Evolutionary conservation across 2,329 filamentous ascomycete genomes (phyloP).

Genomic region (Aspergillus oerlinghausenensis): DNA sequence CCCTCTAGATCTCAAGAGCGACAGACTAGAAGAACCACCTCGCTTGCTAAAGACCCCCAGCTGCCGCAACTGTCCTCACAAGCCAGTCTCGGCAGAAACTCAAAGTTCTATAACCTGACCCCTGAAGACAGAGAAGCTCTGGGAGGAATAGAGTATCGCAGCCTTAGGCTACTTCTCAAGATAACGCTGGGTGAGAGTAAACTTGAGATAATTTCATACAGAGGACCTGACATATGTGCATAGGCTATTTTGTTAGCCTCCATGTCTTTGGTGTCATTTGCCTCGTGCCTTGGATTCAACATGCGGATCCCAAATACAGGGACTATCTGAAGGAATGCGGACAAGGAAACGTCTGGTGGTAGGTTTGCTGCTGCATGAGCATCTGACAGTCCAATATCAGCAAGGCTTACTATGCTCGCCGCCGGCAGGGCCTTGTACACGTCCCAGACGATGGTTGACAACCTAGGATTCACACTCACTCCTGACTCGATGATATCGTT

Average conservation of each 20-base stretch:
- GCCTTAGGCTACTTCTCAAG: slow-evolving; percentile 47
- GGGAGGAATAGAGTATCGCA: slow-evolving; percentile 51
- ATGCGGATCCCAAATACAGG: slow-evolving; percentile 38
- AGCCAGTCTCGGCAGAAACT: slow-evolving; percentile 45
- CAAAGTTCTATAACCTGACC: slow-evolving; percentile 43
- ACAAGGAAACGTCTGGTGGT: slow-evolving; percentile 48
- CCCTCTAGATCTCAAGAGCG: slow-evolving; percentile 8
- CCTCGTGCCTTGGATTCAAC: slow-evolving; percentile 47
- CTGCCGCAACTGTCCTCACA: slow-evolving; percentile 41
- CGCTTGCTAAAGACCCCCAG: slow-evolving; percentile 21
- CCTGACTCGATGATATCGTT: slow-evolving; percentile 53
- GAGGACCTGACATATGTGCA: slow-evolving; percentile 10
- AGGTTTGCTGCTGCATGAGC: slow-evolving; percentile 17
- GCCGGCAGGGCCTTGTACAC: slow-evolving; percentile 46
- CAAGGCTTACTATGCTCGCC: background rate
- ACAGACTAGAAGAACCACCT: slow-evolving; percentile 11
- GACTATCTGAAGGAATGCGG: slow-evolving; percentile 38
- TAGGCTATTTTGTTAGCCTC: slow-evolving; percentile 44
- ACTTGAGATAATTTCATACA: background rate
- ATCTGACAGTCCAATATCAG: background rate
- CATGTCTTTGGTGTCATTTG: slow-evolving; percentile 47
- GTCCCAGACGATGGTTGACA: slow-evolving; percentile 49
- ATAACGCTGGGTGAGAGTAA: slow-evolving; percentile 37
- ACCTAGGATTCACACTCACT: slow-evolving; percentile 53
- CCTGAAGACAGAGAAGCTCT: slow-evolving; percentile 42